Evolutionary conservation across 345 rosid species (phyloP).

Genomic region (Eucalyptus lansdowneana): DNA sequence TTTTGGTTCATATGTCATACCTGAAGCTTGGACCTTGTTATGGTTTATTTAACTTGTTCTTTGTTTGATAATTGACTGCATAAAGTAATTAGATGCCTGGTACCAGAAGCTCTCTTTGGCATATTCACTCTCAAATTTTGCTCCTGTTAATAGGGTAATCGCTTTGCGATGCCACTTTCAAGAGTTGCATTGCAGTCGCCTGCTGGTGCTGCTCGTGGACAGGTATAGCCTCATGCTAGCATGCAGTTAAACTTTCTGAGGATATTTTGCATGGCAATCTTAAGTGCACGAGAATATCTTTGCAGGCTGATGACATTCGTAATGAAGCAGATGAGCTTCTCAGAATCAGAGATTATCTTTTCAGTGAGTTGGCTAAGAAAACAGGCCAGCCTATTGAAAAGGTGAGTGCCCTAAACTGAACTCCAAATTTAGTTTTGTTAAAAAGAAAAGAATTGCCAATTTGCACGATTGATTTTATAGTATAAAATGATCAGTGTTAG

Average conservation of each 20-base stretch:
- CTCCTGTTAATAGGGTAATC: constrained; percentile 38
- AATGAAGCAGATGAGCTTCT: constrained; percentile 87
- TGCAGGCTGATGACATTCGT: constrained; percentile 80
- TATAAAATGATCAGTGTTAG: not conserved
- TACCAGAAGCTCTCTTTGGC: not conserved
- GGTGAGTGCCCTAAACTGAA: constrained; percentile 19
- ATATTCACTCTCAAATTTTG: not conserved
- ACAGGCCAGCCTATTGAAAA: constrained; percentile 79
- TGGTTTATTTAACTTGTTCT: not conserved
- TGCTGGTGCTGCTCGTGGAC: constrained; percentile 88
- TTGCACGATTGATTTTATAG: not conserved
- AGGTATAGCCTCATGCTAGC: constrained; percentile 28
- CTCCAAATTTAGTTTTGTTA: not conserved
- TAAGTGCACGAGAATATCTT: not conserved
- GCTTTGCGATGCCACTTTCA: constrained; percentile 74
- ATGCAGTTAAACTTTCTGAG: not conserved
- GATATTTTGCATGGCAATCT: not conserved
- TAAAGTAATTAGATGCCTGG: not conserved
- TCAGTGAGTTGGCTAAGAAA: constrained; percentile 57
- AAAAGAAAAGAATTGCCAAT: not conserved
- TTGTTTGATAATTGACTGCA: not conserved
- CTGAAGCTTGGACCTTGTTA: not conserved
- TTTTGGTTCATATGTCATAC: not conserved
- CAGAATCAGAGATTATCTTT: constrained; percentile 70
- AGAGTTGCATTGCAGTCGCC: constrained; percentile 69